These are phyloP conservation scores for Starmerella lactis-condensi DNA, from an alignment of 805 yeast genomes.

Conservation along the genomic window DNA sequence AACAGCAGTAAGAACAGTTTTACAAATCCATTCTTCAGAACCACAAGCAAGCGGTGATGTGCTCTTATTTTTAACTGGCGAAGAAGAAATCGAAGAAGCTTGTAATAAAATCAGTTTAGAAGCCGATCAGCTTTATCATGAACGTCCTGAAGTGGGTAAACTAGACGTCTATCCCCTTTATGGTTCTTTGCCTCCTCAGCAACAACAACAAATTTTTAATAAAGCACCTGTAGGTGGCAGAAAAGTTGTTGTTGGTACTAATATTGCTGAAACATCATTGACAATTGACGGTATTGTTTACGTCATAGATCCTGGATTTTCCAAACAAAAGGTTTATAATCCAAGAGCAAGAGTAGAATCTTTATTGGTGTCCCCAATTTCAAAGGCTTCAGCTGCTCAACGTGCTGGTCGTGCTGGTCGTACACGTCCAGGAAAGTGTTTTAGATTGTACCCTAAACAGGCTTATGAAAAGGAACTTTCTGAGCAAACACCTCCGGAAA, in stretches of 20 bases:
- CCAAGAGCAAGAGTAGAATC: conserved; percentile 94
- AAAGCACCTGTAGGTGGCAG: conserved; percentile 91
- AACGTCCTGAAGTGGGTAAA: conserved; percentile 70
- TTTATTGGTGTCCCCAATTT: conserved; percentile 80
- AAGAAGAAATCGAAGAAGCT: conserved; percentile 88
- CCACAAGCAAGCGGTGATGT: conserved; percentile 18
- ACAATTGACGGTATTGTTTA: conserved; percentile 95
- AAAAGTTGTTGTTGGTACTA: conserved; percentile 78
- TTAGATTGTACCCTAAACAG: conserved; percentile 88
- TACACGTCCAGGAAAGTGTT: conserved; percentile 95
- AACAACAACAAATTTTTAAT: conserved; percentile 83
- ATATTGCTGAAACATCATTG: conserved; percentile 93
- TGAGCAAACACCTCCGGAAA: conserved; percentile 93
- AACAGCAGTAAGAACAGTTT: conserved; percentile 84
- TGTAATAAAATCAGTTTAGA: conserved; percentile 75
- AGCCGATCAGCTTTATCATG: conserved; percentile 74
- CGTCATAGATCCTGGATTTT: conserved; percentile 94
- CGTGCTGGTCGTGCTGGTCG: conserved; percentile 99
- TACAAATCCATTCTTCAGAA: conserved; percentile 69
- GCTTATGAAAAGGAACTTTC: conserved; percentile 85
- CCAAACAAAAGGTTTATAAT: conserved; percentile 89
- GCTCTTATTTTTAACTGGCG: conserved; percentile 31
- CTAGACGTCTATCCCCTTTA: conserved; percentile 77
- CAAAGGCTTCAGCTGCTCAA: conserved; percentile 94
- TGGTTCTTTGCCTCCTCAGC: conserved; percentile 91